Evolutionary conservation across 1,139 yeast species (phyloP), one percentile per base, ranked within the genome.

Genomic region (Diutina mesorugosa): DNA sequence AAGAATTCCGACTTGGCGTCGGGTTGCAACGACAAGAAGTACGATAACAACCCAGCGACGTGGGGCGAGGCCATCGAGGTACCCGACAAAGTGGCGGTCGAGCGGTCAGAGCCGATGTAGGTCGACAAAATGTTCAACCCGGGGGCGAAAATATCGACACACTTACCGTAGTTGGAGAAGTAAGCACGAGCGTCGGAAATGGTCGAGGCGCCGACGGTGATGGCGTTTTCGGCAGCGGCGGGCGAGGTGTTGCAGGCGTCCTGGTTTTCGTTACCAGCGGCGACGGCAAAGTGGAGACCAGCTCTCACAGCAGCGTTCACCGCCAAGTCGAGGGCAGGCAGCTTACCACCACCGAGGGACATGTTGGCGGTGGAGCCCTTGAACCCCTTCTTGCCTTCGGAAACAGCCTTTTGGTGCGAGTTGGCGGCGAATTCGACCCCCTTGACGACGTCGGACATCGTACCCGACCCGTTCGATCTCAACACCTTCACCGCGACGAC

Each of bases 31-130:
- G 97, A 89, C 65, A 93, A 77, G 74, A 83, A 91, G 80, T 93
- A 93, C 4, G 97, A 76, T 67, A 86, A 78, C 70, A 93, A 79
- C 64, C 99, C 99, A 60, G 90, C 87, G 69, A 93, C 87, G 69
- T 93, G 98, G 57, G 99, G 99, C 54, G 98, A 89, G 45, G 99
- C 99, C 99, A 93, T 93, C 26, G 99, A 93, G 26, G 99, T 93
- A 74, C 99, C 99, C 48, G 97, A 90, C 72, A 93, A 80, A 56
- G 93, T 84, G 60, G 96, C 96, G 62, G 96, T 86, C 55, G 95
- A 90, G 58, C 80, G 71, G 62, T 84, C 83, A 47, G 95, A 85
- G 56, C 96, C 95, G 70, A 88, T 90, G 75, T 90, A 93, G 57
- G 95, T 87, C 41, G 93, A 85, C 65, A 85, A 76, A 61, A 88